phyloP scores from a whole-genome alignment of 2,329 filamentous ascomycete species.

The Colletotrichum incanum region DNA sequence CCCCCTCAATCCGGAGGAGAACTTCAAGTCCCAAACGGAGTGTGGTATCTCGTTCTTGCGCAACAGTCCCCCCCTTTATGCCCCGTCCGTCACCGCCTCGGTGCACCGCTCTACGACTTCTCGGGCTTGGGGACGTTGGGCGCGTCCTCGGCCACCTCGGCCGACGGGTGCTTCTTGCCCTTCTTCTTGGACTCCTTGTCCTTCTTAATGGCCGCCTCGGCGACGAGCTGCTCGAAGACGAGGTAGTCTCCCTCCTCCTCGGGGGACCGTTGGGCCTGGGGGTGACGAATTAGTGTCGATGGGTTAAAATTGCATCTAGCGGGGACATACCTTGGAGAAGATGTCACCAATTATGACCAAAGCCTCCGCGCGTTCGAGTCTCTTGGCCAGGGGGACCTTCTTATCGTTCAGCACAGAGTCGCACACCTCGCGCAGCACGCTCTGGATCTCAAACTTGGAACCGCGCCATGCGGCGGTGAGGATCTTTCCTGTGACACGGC shows the following conservation, averaged over 20 bases:
- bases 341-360: conserved; percentile 91
- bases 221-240: conserved; percentile 98
- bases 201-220: conserved; percentile 96
- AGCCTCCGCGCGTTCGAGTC: conserved; percentile 91
- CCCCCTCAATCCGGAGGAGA: conserved; percentile 4
- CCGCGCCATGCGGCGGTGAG: conserved; percentile 96
- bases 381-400: conserved; percentile 85
- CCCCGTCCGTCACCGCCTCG: background rate
- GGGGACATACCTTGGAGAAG: conserved; percentile 80
- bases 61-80: background rate
- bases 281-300: conserved; percentile 41
- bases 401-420: conserved; percentile 87
- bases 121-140: conserved; percentile 47
- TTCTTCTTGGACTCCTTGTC: conserved; percentile 84
- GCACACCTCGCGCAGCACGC: conserved; percentile 94
- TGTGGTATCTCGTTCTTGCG: conserved; percentile 25
- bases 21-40: conserved; percentile 4
- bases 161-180: conserved; percentile 66
- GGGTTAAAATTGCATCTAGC: conserved; percentile 5
- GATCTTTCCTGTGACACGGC: conserved; percentile 97
- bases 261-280: conserved; percentile 86
- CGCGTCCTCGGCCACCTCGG: conserved; percentile 48
- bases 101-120: conserved; percentile 19
- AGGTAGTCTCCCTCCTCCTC: conserved; percentile 99
- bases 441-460: conserved; percentile 98